Base-by-base conservation (phyloP, 2,329 filamentous ascomycete genomes). In the Torrubiella hemipterigena region DNA sequence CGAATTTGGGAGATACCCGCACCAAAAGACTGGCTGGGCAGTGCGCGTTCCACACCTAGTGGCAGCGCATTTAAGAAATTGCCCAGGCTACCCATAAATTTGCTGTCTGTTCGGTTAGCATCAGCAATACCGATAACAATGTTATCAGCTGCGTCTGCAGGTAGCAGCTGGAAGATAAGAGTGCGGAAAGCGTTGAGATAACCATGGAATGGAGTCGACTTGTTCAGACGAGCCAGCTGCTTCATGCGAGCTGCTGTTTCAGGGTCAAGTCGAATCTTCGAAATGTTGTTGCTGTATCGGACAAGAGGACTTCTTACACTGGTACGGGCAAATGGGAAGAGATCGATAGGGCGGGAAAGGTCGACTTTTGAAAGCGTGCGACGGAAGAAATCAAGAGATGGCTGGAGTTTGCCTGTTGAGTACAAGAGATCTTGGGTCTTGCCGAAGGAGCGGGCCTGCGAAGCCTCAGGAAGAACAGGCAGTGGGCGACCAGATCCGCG, bases 291-390 rank as follows among this genome's bases (percentile, higher is more conserved):
- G 11, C 17, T 13, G 15, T 34, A 37, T 1, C 27, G 18, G 10
- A 32, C 29, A 2, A 40, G 30, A 5, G 32, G 19, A 9, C 12
- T 27, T n/a, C 27, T 28, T 11, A 31, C n/a, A n/a, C 9, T 29
- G 41, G 12, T 7, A 16, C 12, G 20, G 5, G 33, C 28, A 12
- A 31, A 27, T 1, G 33, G 27, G 13, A 35, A 25, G 3, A 31
- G 17, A 5, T 28, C 23, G 2, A 35, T 29, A 13, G 33, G 33
- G 6, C n/a, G 15, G 6, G 11, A 14, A 5, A 33, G 24, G 16
- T 28, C 22, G 13, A 12, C 15, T 4, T 4, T 9, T 11, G 26
- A 27, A n/a, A 34, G n/a, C 2, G 25, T 27, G 8, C 20, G 17
- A 8, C 32, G 27, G 27, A 24, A 26, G 11, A 7, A 27, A 5